These are phyloP conservation scores for Candida argentea DNA, from an alignment of 805 yeast genomes.

Conservation along the genomic window DNA sequence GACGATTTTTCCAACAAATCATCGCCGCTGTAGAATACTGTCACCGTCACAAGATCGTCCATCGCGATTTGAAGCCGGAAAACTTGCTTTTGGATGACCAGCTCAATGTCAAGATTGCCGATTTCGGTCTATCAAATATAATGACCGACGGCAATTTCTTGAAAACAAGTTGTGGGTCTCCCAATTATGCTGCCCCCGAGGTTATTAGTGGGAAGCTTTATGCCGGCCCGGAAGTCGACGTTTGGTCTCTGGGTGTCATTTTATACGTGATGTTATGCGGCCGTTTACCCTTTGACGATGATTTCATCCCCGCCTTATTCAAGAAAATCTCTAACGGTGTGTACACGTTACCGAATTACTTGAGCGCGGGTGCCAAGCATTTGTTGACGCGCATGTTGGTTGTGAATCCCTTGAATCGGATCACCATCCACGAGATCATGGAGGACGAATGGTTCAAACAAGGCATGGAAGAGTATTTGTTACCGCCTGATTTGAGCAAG, in stretches of 20 bases:
- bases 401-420: constrained; percentile 20
- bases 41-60: constrained; percentile 22
- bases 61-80: constrained; percentile 89
- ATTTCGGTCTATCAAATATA: constrained; percentile 20
- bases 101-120: constrained; percentile 20
- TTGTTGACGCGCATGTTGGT: constrained; percentile 20
- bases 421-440: constrained; percentile 21
- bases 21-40: constrained; percentile 23
- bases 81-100: constrained; percentile 21
- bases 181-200: constrained; percentile 23
- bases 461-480: constrained; percentile 18
- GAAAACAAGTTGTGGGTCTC: constrained; percentile 21
- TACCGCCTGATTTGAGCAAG: constrained; percentile 19
- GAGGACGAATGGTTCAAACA: constrained; percentile 23
- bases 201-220: constrained; percentile 21
- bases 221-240: constrained; percentile 23
- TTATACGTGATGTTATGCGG: constrained; percentile 23
- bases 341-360: constrained; percentile 22
- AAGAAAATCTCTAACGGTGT: constrained; percentile 22
- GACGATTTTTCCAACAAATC: constrained; percentile 21
- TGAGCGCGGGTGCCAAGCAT: constrained; percentile 18
- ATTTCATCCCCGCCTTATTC: constrained; percentile 21
- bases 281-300: constrained; percentile 20
- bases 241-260: constrained; percentile 21
- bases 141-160: constrained; percentile 23